Base-by-base conservation (phyloP, 2,329 filamentous ascomycete species). In the Orbilia brochopaga region DNA sequence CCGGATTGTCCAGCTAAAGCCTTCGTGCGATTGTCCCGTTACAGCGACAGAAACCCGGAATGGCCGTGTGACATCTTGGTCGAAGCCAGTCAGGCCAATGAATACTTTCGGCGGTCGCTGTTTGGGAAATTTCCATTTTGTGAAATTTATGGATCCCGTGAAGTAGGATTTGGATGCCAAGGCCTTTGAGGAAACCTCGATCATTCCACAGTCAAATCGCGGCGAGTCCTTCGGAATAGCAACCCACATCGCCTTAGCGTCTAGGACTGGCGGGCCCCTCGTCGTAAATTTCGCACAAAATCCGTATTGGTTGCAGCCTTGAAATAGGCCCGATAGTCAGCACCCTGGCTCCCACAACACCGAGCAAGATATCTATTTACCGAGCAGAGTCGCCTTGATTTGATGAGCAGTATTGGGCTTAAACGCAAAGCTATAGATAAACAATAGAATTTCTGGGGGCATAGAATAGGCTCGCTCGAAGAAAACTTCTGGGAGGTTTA, bases 61-160 rank as follows among this genome's bases (percentile, higher is more conserved):
- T 1, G 66, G 13, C 10, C 58, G 44, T 4, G 4, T 4, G 1
- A 15, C 6, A 2, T 70, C 66, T 15, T 23, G 24, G 24, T 70
- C 66, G 19, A 70, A 30, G 1, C 53, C 66, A 13, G 59, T 11
- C 6, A 70, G 17, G 1, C 66, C 66, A 10, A 70, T 27, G 23
- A 70, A 59, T 23, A 70, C 59, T 6, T 70, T 64, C 1, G 59
- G 66, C 7, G 46, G 53, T 19, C 63, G 46, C 19, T 50, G 54
- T 21, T 70, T 70, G 19, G 66, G 66, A 30, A 70, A 70, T 23
- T 70, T 70, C 58, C 59, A 70, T 24, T 64, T 70, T 17, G 66
- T 70, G 30, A 63, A 70, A 8, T 27, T 32, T 15, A 70, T 53
- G 13, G 48, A 59, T 35, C 66, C 66, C 0, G 24, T 64, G 42